Evolutionary conservation across 345 rosid genomes (phyloP).

Genomic region (Eucalyptus virginea): DNA sequence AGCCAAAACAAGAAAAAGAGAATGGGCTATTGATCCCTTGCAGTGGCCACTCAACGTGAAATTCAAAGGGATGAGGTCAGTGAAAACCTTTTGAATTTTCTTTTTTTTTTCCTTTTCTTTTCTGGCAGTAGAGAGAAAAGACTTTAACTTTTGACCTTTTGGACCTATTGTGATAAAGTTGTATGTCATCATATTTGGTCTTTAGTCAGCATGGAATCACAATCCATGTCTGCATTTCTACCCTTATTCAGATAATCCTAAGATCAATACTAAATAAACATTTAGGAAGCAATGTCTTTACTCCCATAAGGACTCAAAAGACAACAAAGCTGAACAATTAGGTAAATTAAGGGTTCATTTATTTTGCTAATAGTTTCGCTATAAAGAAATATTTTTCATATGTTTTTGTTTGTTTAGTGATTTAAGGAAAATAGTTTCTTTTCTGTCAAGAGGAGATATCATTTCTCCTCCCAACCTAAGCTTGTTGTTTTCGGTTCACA

Average conservation of each 20-base stretch:
- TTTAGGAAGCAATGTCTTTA: too few species aligned
- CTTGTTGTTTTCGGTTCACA: not conserved
- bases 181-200: not conserved
- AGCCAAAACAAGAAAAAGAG: not conserved
- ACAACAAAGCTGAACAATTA: not conserved
- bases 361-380: fast-evolving
- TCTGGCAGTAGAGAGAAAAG: not conserved
- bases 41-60: not conserved
- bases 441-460: not conserved
- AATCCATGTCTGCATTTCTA: not conserved
- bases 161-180: not conserved
- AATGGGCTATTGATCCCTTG: not conserved
- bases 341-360: not conserved
- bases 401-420: not conserved
- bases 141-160: not conserved
- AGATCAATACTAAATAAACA: not conserved
- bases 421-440: not conserved
- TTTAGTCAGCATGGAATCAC: not conserved
- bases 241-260: not conserved
- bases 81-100: not conserved
- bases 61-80: not conserved
- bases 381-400: not conserved
- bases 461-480: not conserved
- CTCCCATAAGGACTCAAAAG: not conserved
- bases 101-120: too few species aligned